Conservation (phyloP, 2,329 filamentous ascomycete genomes). For the Trichoderma simmonsii region DNA sequence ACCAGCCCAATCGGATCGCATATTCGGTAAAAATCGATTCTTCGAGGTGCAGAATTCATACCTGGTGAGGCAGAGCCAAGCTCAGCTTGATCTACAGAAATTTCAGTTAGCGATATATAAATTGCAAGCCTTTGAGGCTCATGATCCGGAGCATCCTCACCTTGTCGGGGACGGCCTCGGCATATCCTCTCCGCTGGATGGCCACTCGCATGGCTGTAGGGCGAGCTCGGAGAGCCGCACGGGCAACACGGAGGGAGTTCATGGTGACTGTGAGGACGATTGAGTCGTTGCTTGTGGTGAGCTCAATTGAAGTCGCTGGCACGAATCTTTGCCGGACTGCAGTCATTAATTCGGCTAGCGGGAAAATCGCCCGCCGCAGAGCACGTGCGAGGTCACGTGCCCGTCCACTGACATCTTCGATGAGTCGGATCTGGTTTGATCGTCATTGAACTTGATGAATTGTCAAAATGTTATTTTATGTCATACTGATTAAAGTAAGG, state of each 20-base stretch:
- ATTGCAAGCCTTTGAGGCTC: background rate
- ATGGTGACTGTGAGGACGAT: conserved; percentile 62
- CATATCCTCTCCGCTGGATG: conserved; percentile 85
- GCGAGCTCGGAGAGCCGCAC: conserved; percentile 80
- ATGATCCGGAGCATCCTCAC: conserved; percentile 39
- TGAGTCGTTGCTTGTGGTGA: conserved; percentile 46
- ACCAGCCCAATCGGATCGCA: conserved; percentile 30
- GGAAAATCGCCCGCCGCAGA: conserved; percentile 35
- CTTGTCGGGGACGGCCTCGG: conserved; percentile 83
- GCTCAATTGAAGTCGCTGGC: conserved; percentile 42
- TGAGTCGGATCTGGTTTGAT: background rate
- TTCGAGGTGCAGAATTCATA: conserved; percentile 50
- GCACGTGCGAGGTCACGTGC: conserved; percentile 32
- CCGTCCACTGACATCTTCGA: background rate
- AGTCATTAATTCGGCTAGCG: conserved; percentile 40
- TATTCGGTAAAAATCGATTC: conserved; percentile 24
- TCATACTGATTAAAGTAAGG: too few species aligned
- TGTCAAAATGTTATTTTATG: too few species aligned
- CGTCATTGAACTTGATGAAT: background rate
- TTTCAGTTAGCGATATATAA: conserved; percentile 15
- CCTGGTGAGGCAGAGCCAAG: conserved; percentile 96
- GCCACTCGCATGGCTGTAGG: conserved; percentile 73
- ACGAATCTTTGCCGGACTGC: conserved; percentile 47
- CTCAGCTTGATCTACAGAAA: conserved; percentile 82
- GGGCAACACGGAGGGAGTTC: conserved; percentile 92